Evolutionary conservation across 2,329 filamentous ascomycete species (phyloP).

Genomic region (Drechslerella dactyloides): DNA sequence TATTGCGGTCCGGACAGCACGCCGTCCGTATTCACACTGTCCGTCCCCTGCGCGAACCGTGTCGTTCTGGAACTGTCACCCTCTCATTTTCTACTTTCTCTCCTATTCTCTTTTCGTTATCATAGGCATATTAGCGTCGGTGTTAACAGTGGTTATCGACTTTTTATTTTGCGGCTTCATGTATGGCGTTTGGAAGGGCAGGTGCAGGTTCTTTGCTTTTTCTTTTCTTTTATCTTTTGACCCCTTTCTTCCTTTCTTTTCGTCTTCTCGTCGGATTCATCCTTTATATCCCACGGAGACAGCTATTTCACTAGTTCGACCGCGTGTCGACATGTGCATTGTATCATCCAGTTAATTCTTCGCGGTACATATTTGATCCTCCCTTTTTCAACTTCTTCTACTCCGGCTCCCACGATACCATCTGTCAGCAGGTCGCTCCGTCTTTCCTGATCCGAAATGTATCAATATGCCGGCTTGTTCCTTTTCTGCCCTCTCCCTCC

Average conservation of each 20-base stretch:
- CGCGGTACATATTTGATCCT: not conserved
- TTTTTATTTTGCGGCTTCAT: conserved; percentile 13
- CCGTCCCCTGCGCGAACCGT: not conserved
- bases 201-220: conserved; percentile 10
- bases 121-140: conserved; percentile 39
- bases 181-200: conserved; percentile 20
- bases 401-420: too few species aligned
- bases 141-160: conserved; percentile 20
- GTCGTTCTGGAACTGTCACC: not conserved
- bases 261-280: not conserved
- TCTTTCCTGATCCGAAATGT: not conserved
- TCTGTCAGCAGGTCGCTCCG: not conserved
- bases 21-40: not conserved
- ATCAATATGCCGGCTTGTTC: not conserved
- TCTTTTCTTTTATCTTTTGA: not conserved
- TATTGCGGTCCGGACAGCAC: not conserved
- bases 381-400: not conserved
- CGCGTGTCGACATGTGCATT: not conserved
- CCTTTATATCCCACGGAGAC: too few species aligned
- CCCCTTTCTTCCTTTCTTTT: not conserved
- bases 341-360: not conserved
- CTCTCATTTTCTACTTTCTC: conserved; percentile 6
- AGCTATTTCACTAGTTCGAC: not conserved
- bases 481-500: not conserved
- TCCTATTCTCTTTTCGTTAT: conserved; percentile 14